Evolutionary conservation across 441 rosid species (phyloP), one percentile per base, ranked within the genome.

Genomic region (Geranium incanum): DNA sequence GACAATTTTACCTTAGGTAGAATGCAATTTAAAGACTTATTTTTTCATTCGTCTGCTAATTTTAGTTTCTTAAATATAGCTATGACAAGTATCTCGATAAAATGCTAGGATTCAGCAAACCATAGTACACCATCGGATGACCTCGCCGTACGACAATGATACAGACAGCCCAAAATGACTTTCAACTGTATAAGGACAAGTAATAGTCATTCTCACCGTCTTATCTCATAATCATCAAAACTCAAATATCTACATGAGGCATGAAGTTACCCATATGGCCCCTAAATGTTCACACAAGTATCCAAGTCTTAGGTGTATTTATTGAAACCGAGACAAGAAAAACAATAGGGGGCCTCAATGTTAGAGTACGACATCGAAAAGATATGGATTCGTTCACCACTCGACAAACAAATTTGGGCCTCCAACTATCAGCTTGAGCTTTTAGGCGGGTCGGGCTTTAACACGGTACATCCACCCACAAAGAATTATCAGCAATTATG

Each of bases 381-480:
- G 33, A 28, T 28, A 28, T 28, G 33, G 33, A 28, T 28, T 2
- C 33, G 33, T 28, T 28, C 33, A 28, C 33, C 33, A 28, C 33
- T 28, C 33, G 1, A 28, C 33, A 28, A 28, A 28, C 33, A 28
- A 28, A 28, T 28, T 28, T 28, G 33, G 33, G 33, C 33, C 33
- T 28, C 33, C 33, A 28, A 1, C 33, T 28, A 28, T 28, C 33
- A 28, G 3, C 33, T 28, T 28, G 33, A 28, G 33, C 33, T 28
- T 28, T 28, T 28, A 28, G 33, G 33, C 33, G 33, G 33, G 33
- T 28, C 33, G 33, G 33, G 33, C 33, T 28, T 28, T 28, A 60
- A 60, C 66, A 23, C 5, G 11, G 36, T 18, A 50, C 38, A 66
- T 13, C 67, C 67, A 72, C 41, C 28, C 65, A 67, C 50, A 76